Percentiles rank a stretch among this genome's conserved stretches.
These are phyloP conservation scores for Phialocephala subalpina DNA, from an alignment of 2,329 filamentous ascomycete genomes.

Conservation along the genomic window DNA sequence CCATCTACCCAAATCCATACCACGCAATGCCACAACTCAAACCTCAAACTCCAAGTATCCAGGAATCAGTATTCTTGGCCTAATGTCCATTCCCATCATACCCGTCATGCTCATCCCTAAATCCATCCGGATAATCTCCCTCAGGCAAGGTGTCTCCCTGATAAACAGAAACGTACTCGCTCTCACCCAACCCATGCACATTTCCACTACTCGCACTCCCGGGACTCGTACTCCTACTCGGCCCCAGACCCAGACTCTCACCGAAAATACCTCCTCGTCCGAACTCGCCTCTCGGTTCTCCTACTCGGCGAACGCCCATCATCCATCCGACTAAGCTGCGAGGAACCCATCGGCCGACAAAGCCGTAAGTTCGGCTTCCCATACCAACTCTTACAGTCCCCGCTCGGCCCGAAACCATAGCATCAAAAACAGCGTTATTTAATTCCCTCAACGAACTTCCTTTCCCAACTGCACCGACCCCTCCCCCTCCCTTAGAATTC, in stretches of 20 bases:
- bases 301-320: slow-evolving; percentile 77
- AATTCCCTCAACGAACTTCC: slow-evolving; percentile 76
- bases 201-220: slow-evolving; percentile 22
- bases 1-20: slow-evolving; percentile 57
- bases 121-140: slow-evolving; percentile 12
- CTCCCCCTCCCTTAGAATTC: slow-evolving; percentile 57
- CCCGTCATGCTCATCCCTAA: slow-evolving; percentile 11
- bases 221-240: slow-evolving; percentile 29
- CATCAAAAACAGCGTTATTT: slow-evolving; percentile 90
- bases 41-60: not conserved
- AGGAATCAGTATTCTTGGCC: slow-evolving; percentile 40
- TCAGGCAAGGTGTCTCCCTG: slow-evolving; percentile 10
- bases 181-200: slow-evolving; percentile 33
- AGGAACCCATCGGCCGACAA: slow-evolving; percentile 85
- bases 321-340: slow-evolving; percentile 86
- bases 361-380: slow-evolving; percentile 83
- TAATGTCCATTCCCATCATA: not conserved
- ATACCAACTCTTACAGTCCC: slow-evolving; percentile 81
- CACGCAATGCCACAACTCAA: slow-evolving; percentile 63
- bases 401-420: slow-evolving; percentile 68
- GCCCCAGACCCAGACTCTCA: slow-evolving; percentile 19
- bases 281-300: slow-evolving; percentile 24
- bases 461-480: slow-evolving; percentile 39
- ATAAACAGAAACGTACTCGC: slow-evolving; percentile 40
- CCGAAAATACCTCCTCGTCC: slow-evolving; percentile 21